phyloP scores from a whole-genome alignment of 176 grass and related monocot species.

The Eleusine indica region DNA sequence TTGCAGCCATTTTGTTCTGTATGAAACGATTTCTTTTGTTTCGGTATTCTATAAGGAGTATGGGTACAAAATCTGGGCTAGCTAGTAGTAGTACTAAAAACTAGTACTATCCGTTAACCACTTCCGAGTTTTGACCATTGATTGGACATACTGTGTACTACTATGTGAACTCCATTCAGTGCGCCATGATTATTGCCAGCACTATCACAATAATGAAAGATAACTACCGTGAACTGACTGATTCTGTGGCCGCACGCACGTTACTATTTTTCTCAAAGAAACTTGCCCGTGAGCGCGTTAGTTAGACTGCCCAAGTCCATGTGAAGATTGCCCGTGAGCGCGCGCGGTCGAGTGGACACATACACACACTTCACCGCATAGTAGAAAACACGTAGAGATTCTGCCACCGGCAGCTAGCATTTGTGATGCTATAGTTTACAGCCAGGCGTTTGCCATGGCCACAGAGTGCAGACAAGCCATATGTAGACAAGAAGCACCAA shows the following conservation, averaged over 20 bases:
- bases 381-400: background rate
- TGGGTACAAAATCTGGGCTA: background rate
- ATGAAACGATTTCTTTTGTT: no score
- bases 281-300: background rate
- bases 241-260: background rate
- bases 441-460: background rate
- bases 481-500: background rate
- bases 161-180: background rate
- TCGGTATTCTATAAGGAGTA: background rate
- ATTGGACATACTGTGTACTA: background rate
- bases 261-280: background rate
- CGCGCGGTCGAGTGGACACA: background rate
- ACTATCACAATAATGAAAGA: background rate
- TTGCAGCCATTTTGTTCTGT: constrained; percentile 2
- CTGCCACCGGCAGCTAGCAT: background rate
- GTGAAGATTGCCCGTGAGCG: background rate
- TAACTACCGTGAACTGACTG: background rate
- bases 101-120: background rate
- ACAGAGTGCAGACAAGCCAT: background rate
- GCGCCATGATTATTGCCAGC: background rate
- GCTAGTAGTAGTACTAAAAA: background rate
- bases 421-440: background rate
- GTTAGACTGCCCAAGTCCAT: background rate
- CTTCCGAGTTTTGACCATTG: background rate
- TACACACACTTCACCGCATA: background rate